Conservation (phyloP, 1,284 basidiomycete genomes). For the Sphagnurus paluster region DNA sequence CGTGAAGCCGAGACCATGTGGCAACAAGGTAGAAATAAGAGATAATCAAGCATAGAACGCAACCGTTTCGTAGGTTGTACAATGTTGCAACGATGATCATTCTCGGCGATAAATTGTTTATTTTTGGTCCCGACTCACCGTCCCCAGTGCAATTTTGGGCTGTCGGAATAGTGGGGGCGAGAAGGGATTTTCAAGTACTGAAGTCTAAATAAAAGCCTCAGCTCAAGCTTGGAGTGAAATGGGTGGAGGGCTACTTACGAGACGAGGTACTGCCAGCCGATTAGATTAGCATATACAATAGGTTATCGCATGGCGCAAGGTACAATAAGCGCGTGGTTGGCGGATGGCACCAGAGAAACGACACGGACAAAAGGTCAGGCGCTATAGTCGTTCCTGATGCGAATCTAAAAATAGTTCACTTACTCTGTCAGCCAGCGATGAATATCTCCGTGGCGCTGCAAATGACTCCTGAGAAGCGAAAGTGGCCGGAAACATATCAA, state of each 20-base stretch:
- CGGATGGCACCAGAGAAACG: neutral
- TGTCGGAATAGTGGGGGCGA: no score
- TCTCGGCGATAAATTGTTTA: neutral
- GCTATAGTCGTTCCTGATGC: neutral
- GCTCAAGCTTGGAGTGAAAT: no score
- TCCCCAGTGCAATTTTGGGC: no score
- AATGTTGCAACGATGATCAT: neutral
- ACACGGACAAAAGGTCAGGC: neutral
- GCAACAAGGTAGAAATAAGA: neutral
- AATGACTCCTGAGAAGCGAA: no score
- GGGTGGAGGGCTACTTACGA: no score
- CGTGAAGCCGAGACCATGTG: conserved; percentile 1
- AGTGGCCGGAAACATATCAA: no score
- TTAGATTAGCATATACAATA: neutral
- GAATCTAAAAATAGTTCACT: conserved; percentile 5
- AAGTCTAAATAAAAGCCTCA: no score
- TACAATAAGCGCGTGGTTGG: neutral
- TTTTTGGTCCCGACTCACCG: no score
- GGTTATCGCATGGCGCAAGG: conserved; percentile 5
- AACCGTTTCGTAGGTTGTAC: neutral
- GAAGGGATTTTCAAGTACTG: no score
- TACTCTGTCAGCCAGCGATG: neutral
- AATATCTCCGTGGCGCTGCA: neutral
- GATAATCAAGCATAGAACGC: neutral
- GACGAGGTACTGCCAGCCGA: neutral